Base-by-base conservation (phyloP, 1,284 basidiomycete genomes). In the Ustilago sp. region DNA sequence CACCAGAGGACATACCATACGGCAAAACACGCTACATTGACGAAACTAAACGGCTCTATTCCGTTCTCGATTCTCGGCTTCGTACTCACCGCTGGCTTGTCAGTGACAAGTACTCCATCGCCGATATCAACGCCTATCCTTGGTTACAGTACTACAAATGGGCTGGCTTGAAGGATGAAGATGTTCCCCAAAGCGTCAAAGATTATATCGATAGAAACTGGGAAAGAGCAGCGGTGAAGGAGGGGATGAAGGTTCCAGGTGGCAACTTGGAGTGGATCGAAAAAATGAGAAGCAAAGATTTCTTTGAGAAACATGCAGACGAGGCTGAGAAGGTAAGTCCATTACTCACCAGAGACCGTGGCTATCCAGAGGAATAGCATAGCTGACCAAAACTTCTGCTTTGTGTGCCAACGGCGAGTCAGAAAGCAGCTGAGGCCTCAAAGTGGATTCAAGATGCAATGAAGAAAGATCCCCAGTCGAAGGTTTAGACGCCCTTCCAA, bases 121-220 rank as follows among this genome's bases (percentile, higher is more conserved):
- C 79, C 47, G 80, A 82, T 51, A 77, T 77, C 32, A 81, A 81
- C 57, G 79, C 72, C 9, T 82, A 72, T 39, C 71, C 77, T 11
- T 82, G 80, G 79, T 55, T 76, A n/a, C 66, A 73, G 43, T 69
- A 68, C 38, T 69, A 70, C 57, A 75, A 73, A 34, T 70, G 66
- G 70, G 70, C 74, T 1, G 70, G 73, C 0, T 35, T 74, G 38
- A 58, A 68, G 13, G 74, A 76, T 32, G 61, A 76, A 47, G 67
- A 75, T 32, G 65, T 71, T 0, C 64, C 74, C 11, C 61, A 68
- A 19, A 61, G 57, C 41, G 74, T 76, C 3, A 36, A 45, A 8
- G 59, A 62, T 41, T 75, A 75, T 19, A 75, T 75, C 32, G 73
- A 75, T 19, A 56, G 73, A 32, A 68, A 71, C 55, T 75, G 68